These are phyloP conservation scores for Candida palmyrensis DNA, from an alignment of 805 yeast genomes.

Conservation along the genomic window DNA sequence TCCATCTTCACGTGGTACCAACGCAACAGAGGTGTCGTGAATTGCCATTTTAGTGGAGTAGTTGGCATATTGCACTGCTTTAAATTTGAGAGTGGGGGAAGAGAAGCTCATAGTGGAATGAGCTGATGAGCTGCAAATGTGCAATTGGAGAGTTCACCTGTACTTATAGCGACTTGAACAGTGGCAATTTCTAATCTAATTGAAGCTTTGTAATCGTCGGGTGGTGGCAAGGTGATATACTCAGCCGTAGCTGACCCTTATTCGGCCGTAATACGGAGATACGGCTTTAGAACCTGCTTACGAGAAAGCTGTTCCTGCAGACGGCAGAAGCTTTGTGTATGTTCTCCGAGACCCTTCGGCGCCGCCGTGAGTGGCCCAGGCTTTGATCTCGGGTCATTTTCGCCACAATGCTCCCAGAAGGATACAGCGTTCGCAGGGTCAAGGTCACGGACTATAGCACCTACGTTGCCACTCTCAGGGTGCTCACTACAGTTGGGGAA, in stretches of 20 bases:
- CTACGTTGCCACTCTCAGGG: conserved; percentile 56
- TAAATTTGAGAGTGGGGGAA: not conserved
- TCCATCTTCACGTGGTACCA: not conserved
- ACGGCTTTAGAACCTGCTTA: no score
- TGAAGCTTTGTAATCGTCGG: no score
- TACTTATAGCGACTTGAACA: no score
- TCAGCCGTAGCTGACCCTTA: no score
- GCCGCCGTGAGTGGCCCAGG: not conserved
- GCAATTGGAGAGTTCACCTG: no score
- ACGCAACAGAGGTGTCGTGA: not conserved
- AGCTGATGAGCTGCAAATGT: no score
- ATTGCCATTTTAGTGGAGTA: not conserved
- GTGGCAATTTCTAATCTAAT: no score
- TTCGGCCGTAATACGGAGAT: no score
- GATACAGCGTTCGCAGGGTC: conserved; percentile 61
- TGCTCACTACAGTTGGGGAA: conserved; percentile 80
- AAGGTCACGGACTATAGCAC: conserved; percentile 57
- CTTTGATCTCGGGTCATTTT: conserved; percentile 2
- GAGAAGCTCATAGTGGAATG: not conserved
- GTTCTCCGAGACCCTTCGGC: not conserved
- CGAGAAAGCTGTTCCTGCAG: no score
- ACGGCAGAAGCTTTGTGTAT: not conserved
- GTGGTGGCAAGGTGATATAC: no score
- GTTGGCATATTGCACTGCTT: not conserved
- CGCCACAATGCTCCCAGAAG: conserved; percentile 51